Conservation (phyloP, 805 yeast genomes). For the Scheffersomyces coipomensis region DNA sequence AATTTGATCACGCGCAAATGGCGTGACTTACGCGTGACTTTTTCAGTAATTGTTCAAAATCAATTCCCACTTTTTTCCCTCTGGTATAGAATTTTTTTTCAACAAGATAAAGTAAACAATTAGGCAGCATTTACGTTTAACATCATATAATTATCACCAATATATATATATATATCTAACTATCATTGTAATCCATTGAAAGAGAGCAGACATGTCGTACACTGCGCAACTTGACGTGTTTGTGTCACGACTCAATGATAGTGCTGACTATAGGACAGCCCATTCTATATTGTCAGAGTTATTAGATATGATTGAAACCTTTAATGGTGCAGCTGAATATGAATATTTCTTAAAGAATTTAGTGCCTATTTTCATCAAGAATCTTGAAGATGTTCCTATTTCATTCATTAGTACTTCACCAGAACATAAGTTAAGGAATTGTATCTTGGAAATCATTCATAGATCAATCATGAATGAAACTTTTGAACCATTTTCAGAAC, state of each 20-base stretch:
- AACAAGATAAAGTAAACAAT: no score
- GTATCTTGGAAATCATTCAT: conserved; percentile 75
- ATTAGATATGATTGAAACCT: conserved; percentile 82
- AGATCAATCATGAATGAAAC: conserved; percentile 81
- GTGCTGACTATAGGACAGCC: conserved; percentile 55
- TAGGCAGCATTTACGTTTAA: no score
- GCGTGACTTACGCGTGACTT: conserved; percentile 9
- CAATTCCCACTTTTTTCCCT: conserved; percentile 18
- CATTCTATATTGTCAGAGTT: conserved; percentile 76
- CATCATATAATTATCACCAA: no score
- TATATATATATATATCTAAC: no score
- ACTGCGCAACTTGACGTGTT: conserved; percentile 64
- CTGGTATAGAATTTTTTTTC: not conserved
- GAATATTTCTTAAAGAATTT: conserved; percentile 68
- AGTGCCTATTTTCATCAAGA: conserved; percentile 66
- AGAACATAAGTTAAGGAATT: conserved; percentile 76
- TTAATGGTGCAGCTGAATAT: conserved; percentile 79
- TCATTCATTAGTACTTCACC: conserved; percentile 63
- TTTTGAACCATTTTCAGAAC: conserved; percentile 66
- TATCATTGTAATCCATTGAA: not conserved
- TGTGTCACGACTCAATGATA: conserved; percentile 59
- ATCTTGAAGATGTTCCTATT: conserved; percentile 69
- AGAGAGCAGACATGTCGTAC: conserved; percentile 34
- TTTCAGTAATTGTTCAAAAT: conserved; percentile 8
- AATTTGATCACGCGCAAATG: no score